These are phyloP conservation scores for Cercophora newfieldiana DNA, from an alignment of 495 filamentous ascomycete genomes.

Conservation along the genomic window DNA sequence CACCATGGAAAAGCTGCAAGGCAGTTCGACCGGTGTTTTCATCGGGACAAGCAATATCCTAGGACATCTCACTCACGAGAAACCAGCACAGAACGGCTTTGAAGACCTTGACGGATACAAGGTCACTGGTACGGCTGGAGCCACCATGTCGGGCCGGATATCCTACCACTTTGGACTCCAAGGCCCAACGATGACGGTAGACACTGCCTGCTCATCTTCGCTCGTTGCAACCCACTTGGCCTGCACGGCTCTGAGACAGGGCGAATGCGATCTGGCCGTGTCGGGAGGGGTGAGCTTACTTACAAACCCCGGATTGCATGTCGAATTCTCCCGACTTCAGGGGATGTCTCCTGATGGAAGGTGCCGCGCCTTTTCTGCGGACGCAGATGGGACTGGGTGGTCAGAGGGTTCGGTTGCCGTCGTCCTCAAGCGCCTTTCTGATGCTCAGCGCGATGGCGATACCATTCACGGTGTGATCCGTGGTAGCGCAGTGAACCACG, in stretches of 20 bases:
- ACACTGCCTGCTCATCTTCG: conserved; percentile 45
- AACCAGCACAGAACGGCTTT: not conserved
- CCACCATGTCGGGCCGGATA: conserved; percentile 45
- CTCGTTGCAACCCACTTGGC: conserved; percentile 41
- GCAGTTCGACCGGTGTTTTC: conserved; percentile 39
- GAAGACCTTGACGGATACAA: conserved; percentile 25
- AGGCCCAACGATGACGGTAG: conserved; percentile 46
- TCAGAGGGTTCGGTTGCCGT: conserved; percentile 50
- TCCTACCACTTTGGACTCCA: conserved; percentile 47
- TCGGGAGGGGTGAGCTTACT: conserved; percentile 40
- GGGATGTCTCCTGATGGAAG: conserved; percentile 35
- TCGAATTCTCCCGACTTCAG: conserved; percentile 25
- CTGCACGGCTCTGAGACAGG: conserved; percentile 30
- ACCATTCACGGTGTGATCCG: conserved; percentile 51
- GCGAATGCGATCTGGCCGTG: conserved; percentile 35
- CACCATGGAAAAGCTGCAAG: conserved; percentile 31
- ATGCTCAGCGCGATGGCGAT: conserved; percentile 48
- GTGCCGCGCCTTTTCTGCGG: conserved; percentile 24
- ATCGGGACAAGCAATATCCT: conserved; percentile 36
- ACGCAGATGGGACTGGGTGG: conserved; percentile 53
- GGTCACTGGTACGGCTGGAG: conserved; percentile 18
- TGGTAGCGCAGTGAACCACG: conserved; percentile 41
- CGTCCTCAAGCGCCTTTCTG: conserved; percentile 47
- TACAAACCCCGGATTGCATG: conserved; percentile 29
- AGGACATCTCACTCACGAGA: not conserved